Conservation (phyloP, 495 filamentous ascomycete genomes). For the Aspergillus sclerotiicarbonarius region DNA sequence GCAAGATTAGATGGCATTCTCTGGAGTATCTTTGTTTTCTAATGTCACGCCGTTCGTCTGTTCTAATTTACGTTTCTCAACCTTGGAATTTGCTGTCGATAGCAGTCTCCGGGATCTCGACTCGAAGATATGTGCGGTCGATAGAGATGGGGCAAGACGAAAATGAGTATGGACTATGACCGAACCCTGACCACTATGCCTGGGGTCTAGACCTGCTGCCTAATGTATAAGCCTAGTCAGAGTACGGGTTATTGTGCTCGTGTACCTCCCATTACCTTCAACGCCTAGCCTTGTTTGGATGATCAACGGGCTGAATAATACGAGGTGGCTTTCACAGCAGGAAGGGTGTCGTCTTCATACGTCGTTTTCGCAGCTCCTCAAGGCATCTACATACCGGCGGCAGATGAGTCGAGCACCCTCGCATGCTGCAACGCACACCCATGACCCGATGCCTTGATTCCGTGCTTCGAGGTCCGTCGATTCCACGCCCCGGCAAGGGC, state of each 20-base stretch:
- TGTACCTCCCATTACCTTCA: neutral
- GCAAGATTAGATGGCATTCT: conserved; percentile 54
- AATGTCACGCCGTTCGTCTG: conserved; percentile 10
- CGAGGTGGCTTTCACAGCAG: neutral
- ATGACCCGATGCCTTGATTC: neutral
- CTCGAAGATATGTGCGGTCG: conserved; percentile 24
- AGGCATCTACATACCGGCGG: neutral
- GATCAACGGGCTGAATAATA: too few relatives aligned
- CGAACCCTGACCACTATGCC: neutral
- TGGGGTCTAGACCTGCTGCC: neutral
- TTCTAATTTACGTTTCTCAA: conserved; percentile 1
- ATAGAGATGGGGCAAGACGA: neutral
- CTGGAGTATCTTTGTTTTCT: conserved; percentile 15
- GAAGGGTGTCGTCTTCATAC: conserved; percentile 11
- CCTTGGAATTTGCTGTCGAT: neutral
- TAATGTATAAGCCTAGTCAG: neutral
- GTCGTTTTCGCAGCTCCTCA: too few relatives aligned
- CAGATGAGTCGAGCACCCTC: neutral
- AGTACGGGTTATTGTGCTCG: neutral
- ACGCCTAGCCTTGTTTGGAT: too few relatives aligned
- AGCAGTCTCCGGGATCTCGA: conserved; percentile 24
- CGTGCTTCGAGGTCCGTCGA: neutral
- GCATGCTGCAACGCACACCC: neutral
- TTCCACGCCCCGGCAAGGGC: neutral
- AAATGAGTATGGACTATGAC: neutral